Base-by-base conservation (phyloP, 2,329 filamentous ascomycete genomes). In the Chrysoporthe deuterocubensis region DNA sequence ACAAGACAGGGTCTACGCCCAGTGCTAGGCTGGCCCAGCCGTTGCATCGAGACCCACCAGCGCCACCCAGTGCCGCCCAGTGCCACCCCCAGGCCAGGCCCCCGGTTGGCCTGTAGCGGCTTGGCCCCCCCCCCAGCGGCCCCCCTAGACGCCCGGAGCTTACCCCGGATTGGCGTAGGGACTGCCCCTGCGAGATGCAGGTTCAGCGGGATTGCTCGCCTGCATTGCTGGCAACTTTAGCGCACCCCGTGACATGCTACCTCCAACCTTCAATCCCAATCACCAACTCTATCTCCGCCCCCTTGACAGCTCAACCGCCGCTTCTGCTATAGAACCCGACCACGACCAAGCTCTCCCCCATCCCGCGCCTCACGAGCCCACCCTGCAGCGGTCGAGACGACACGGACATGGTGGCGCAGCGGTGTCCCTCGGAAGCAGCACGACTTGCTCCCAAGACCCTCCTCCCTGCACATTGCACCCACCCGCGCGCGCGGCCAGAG, bases 401-500 rank as follows among this genome's bases (percentile, higher is more conserved):
- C 59, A 68, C 59, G 66, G 68, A 70, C 66, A 70, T 70, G 68
- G 68, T 70, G 62, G 57, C 52, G 62, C 66, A 32, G 62, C 50
- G 68, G 52, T 60, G 48, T 50, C 63, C 66, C 44, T 70, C 59
- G 63, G 66, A 67, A 70, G 68, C 68, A 68, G 64, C 63, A 67
- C 59, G 59, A 65, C 62, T 68, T 70, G 68, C 68, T 63, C n/a
- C 67, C 58, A 48, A 59, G n/a, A 42, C 18, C 14, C n/a, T 48
- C 9, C 26, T 21, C n/a, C 57, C 18, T 32, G 34, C 18, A 43
- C 56, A 37, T 59, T 16, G 18, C 16, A 9, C 44, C 21, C 26
- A 42, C 8, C 37, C 50, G 18, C 52, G 16, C 13, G n/a, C 62
- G 16, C 48, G 18, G 32, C 37, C 43, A 42, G 43, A 42, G 21